Conservation (phyloP, 225 moss, liverwort and hornwort genomes). For the Physcomitrellopsis africana region DNA sequence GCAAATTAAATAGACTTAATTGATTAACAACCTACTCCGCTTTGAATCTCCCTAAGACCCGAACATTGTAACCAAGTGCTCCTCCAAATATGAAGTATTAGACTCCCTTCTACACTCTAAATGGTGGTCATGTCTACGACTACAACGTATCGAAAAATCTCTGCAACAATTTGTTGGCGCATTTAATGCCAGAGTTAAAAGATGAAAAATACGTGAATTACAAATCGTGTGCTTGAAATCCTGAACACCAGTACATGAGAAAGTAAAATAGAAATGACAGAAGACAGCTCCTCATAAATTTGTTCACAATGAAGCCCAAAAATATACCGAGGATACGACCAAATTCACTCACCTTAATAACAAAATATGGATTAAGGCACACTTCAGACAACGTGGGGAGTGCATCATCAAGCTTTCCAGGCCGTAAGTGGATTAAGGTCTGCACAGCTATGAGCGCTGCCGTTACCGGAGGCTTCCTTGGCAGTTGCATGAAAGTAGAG, state of each 20-base stretch:
- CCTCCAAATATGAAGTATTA: background rate
- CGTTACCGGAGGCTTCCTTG: constrained; percentile 65
- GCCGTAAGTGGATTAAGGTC: constrained; percentile 57
- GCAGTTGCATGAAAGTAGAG: constrained; percentile 60
- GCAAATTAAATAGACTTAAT: background rate
- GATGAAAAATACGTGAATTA: background rate
- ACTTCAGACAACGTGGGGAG: constrained; percentile 61
- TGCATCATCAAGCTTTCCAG: constrained; percentile 52
- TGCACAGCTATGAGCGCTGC: constrained; percentile 59
- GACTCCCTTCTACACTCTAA: constrained; percentile 20
- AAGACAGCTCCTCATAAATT: background rate
- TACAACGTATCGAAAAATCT: background rate
- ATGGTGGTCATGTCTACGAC: background rate
- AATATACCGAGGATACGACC: background rate
- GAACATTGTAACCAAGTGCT: background rate
- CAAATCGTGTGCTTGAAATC: background rate
- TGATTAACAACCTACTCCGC: background rate
- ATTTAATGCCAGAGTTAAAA: constrained; percentile 19
- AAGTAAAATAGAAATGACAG: background rate
- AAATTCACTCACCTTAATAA: constrained; percentile 40
- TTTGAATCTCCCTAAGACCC: background rate
- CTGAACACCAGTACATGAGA: background rate
- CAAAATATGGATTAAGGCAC: constrained; percentile 40
- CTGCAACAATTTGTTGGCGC: constrained; percentile 3
- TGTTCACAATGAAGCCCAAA: background rate